phyloP scores from a whole-genome alignment of 2,329 filamentous ascomycete species.

The Corinectria fuckeliana region DNA sequence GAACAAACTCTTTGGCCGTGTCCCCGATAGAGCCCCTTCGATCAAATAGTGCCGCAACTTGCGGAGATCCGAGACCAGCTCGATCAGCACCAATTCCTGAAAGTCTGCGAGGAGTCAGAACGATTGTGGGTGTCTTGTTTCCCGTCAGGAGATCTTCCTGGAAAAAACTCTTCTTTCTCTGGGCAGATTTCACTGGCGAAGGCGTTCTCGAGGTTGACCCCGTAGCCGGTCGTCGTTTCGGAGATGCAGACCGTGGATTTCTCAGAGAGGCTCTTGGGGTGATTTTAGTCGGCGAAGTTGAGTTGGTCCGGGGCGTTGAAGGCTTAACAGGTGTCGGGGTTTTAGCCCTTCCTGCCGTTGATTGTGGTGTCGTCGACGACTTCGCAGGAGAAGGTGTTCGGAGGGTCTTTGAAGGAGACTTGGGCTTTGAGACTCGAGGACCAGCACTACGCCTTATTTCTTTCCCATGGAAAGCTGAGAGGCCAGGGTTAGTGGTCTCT shows the following conservation, averaged over 20 bases:
- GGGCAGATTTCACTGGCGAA: conserved; percentile 31
- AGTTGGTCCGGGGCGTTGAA: conserved; percentile 29
- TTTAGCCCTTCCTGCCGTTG: conserved; percentile 20
- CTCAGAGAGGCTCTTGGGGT: conserved; percentile 21
- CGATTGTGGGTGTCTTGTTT: conserved; percentile 65
- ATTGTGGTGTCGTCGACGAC: conserved; percentile 28
- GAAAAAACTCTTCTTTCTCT: conserved; percentile 55
- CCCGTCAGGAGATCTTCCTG: conserved; percentile 61
- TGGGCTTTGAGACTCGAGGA: conserved; percentile 50
- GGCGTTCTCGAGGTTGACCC: conserved; percentile 32
- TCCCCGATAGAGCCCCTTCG: conserved; percentile 76
- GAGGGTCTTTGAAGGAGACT: conserved; percentile 26
- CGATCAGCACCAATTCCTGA: conserved; percentile 75
- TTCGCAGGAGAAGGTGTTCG: conserved; percentile 39
- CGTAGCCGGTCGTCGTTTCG: conserved; percentile 22
- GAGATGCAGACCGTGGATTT: conserved; percentile 27
- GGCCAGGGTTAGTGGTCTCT: conserved; percentile 58
- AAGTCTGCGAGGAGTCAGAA: conserved; percentile 65
- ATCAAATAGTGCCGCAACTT: conserved; percentile 73
- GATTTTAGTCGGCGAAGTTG: conserved; percentile 18
- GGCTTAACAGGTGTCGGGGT: conserved; percentile 38
- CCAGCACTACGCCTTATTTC: conserved; percentile 55
- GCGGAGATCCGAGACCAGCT: conserved; percentile 76
- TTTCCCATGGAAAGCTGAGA: conserved; percentile 60
- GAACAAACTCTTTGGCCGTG: conserved; percentile 66